A percentile compares a stretch with the other conserved stretches of the same genome.
phyloP scores from a whole-genome alignment of 805 yeast genomes.

The Kluyveromyces nonfermentans region DNA sequence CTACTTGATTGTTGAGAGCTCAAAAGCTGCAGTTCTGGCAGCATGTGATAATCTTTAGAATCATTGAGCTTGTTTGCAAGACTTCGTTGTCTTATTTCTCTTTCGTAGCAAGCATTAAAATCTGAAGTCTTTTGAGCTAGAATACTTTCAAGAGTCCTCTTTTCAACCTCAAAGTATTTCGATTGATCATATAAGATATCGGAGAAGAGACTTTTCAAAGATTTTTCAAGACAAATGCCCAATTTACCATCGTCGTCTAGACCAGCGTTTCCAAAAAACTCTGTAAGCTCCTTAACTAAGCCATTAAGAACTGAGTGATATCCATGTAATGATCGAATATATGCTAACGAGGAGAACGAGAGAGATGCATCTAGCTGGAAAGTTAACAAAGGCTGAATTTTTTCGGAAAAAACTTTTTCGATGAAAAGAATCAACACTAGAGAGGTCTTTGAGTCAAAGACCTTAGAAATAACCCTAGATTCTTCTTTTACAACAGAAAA shows the following conservation, averaged over 20 bases:
- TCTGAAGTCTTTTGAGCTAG: conserved; percentile 25
- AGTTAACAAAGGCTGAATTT: conserved; percentile 48
- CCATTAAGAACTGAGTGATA: conserved; percentile 50
- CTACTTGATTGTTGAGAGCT: conserved; percentile 29
- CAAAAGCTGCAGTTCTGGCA: conserved; percentile 10
- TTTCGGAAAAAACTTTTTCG: conserved; percentile 69
- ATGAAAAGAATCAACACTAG: conserved; percentile 61
- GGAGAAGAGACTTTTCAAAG: conserved; percentile 61
- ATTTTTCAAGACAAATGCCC: conserved; percentile 53
- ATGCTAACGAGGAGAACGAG: conserved; percentile 56
- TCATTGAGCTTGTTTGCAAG: conserved; percentile 24
- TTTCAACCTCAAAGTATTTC: conserved; percentile 62
- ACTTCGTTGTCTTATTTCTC: conserved; percentile 21
- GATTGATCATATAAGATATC: conserved; percentile 54
- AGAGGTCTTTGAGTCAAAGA: conserved; percentile 56
- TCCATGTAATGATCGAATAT: conserved; percentile 63
- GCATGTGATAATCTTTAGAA: conserved; percentile 15
- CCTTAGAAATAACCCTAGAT: conserved; percentile 60
- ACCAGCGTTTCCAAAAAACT: conserved; percentile 42
- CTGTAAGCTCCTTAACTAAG: conserved; percentile 57
- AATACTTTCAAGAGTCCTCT: conserved; percentile 46
- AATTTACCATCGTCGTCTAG: conserved; percentile 36
- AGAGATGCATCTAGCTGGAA: conserved; percentile 53
- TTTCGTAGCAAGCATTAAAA: conserved; percentile 27
- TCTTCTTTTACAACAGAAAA: conserved; percentile 57